Percentiles rank a stretch among this genome's conserved stretches.
Conservation (phyloP, 805 yeast species). For the Wickerhamia fluorescens region DNA sequence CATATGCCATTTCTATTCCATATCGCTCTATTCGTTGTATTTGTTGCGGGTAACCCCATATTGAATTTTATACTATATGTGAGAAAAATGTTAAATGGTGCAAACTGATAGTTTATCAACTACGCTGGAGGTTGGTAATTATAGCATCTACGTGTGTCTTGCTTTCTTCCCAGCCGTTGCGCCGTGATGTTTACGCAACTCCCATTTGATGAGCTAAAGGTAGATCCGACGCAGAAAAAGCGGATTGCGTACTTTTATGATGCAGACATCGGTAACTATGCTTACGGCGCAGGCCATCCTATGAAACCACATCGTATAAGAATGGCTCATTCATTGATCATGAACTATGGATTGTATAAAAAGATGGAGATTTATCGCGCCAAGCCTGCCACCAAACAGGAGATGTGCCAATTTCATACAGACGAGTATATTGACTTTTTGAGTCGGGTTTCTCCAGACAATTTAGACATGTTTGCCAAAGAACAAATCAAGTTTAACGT, state of each 20-base stretch:
- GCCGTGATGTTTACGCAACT: slow-evolving; percentile 38
- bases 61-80: too few species aligned
- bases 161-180: too few species aligned
- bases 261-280: slow-evolving; percentile 94
- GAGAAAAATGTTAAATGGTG: too few species aligned
- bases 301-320: slow-evolving; percentile 99
- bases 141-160: too few species aligned
- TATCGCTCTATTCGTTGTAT: too few species aligned
- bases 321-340: slow-evolving; percentile 95
- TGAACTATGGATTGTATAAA: slow-evolving; percentile 94
- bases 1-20: too few species aligned
- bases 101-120: too few species aligned
- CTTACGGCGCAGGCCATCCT: slow-evolving; percentile 97
- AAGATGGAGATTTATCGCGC: slow-evolving; percentile 97
- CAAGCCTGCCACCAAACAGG: slow-evolving; percentile 95
- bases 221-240: slow-evolving; percentile 34
- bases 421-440: slow-evolving; percentile 95
- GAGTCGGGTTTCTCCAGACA: slow-evolving; percentile 87
- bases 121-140: too few species aligned
- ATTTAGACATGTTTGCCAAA: slow-evolving; percentile 75
- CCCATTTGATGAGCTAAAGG: slow-evolving; percentile 40
- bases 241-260: slow-evolving; percentile 40
- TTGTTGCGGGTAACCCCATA: too few species aligned
- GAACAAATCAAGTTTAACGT: slow-evolving; percentile 91
- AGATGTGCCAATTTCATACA: slow-evolving; percentile 96